Base-by-base conservation (phyloP, 495 filamentous ascomycete species). In the Sabuloglossum arenarium region DNA sequence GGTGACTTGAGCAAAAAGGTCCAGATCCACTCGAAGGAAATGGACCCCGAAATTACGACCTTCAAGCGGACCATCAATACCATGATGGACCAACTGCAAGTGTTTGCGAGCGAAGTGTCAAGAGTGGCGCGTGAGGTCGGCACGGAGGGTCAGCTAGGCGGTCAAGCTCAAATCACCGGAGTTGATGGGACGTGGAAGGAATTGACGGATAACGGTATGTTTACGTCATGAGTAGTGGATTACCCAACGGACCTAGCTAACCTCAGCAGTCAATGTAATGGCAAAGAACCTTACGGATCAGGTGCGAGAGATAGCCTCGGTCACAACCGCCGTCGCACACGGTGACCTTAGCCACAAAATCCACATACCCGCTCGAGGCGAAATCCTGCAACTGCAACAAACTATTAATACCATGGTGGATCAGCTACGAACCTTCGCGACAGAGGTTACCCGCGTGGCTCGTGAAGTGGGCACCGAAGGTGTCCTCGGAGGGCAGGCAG, bases 401-500 rank as follows among this genome's bases (percentile, higher is more conserved):
- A 98, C 91, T 0, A 97, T 98, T 62, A 98, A 98, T 63, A 94
- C 85, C 67, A 98, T 98, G 91, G 93, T 99, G 64, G 90, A 94
- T 62, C 91, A 99, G 70, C 74, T 99, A 51, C 81, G 89, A 56
- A 94, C 88, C 11, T 99, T 99, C 70, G 91, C 91, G 45, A 90
- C 87, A 16, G 90, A 99, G 73, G 91, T 99, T 57, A 97, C 88
- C 14, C 82, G 87, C 60, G 93, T 99, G 11, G 89, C 93, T 55
- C 79, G 90, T 67, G 93, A 97, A 70, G 93, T 97, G 66, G 91
- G 91, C 53, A 95, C 89, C 25, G 90, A 97, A 71, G 91, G 91
- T 74, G 88, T 95, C 47, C 79, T 99, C 19, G 91, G 91, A 60
- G 91, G 93, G 28, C 91, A 99, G 67, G 91, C 91, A 59, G 86